Conservation (phyloP, 1,284 basidiomycete species). For the Schizophyllum amplum region DNA sequence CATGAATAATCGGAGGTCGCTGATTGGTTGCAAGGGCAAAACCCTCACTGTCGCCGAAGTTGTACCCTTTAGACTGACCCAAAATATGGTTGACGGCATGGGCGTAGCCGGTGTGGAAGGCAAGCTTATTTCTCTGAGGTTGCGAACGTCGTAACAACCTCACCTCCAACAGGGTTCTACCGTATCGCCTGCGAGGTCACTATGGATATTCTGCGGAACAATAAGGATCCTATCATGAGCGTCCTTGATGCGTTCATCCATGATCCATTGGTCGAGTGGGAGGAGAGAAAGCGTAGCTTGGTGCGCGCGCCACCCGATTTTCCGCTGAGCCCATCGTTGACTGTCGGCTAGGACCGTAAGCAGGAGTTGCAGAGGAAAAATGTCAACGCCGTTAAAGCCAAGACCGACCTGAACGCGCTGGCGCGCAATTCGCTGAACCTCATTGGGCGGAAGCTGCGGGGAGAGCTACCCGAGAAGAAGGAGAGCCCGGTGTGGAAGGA, state of each 20-base stretch:
- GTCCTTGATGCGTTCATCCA: constrained; percentile 97
- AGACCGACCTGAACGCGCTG: constrained; percentile 49
- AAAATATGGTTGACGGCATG: constrained; percentile 89
- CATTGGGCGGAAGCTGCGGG: constrained; percentile 80
- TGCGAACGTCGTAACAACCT: no score
- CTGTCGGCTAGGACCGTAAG: constrained; percentile 10
- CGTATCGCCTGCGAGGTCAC: constrained; percentile 92
- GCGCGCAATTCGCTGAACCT: constrained; percentile 72
- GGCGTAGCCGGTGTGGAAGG: constrained; percentile 95
- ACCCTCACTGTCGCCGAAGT: constrained; percentile 86
- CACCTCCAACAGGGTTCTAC: constrained; percentile 89
- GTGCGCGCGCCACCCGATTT: constrained; percentile 23
- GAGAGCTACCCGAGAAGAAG: constrained; percentile 40
- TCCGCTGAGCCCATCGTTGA: not conserved
- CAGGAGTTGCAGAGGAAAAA: constrained; percentile 31
- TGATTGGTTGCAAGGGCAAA: constrained; percentile 54
- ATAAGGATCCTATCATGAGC: constrained; percentile 93
- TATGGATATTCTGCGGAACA: constrained; percentile 80
- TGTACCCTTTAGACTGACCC: constrained; percentile 94
- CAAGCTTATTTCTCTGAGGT: constrained; percentile 18
- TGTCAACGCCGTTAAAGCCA: constrained; percentile 36
- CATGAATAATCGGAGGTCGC: not conserved
- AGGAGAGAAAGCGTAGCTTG: constrained; percentile 63
- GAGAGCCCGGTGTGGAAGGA: constrained; percentile 34
- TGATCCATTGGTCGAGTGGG: constrained; percentile 96